Percentiles rank a stretch among this genome's conserved stretches.
Evolutionary conservation across 306 rosid genomes (phyloP).

Genomic region (Inga laurina): DNA sequence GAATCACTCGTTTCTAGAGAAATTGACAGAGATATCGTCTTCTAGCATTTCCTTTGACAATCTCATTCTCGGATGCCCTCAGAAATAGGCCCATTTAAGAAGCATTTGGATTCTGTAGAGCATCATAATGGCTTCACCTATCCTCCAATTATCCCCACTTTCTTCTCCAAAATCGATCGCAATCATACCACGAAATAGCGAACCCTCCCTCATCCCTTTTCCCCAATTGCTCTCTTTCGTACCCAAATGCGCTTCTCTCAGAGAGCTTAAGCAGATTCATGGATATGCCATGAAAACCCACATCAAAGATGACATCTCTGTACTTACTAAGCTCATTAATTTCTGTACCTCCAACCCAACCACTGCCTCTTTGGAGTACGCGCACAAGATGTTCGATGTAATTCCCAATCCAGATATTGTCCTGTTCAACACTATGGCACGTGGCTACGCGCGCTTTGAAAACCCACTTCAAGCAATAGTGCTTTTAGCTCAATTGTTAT

Average conservation of each 20-base stretch:
- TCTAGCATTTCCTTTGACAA: not conserved
- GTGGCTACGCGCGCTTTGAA: slow-evolving; percentile 65
- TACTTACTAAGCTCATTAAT: slow-evolving; percentile 62
- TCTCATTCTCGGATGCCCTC: not conserved
- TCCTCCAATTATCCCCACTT: slow-evolving; percentile 39
- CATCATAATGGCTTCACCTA: slow-evolving; percentile 49
- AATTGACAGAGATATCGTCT: not conserved
- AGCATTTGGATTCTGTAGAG: not conserved
- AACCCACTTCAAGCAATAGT: slow-evolving; percentile 60
- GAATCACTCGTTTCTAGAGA: not conserved
- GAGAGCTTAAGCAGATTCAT: slow-evolving; percentile 72
- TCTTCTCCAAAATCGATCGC: slow-evolving; percentile 45
- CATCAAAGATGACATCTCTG: slow-evolving; percentile 45
- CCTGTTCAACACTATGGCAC: slow-evolving; percentile 69
- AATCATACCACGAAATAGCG: slow-evolving; percentile 25
- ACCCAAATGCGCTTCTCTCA: slow-evolving; percentile 65
- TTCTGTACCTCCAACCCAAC: slow-evolving; percentile 55
- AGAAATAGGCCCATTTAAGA: not conserved
- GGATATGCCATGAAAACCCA: slow-evolving; percentile 73
- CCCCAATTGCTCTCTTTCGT: slow-evolving; percentile 54
- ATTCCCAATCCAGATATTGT: slow-evolving; percentile 65
- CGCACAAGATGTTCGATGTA: slow-evolving; percentile 60
- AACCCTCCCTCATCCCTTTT: slow-evolving; percentile 20
- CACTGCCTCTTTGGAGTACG: slow-evolving; percentile 54
- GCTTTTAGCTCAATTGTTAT: slow-evolving; percentile 42